These are phyloP conservation scores for Pichia ethanolica DNA, from an alignment of 805 yeast species.

Conservation along the genomic window DNA sequence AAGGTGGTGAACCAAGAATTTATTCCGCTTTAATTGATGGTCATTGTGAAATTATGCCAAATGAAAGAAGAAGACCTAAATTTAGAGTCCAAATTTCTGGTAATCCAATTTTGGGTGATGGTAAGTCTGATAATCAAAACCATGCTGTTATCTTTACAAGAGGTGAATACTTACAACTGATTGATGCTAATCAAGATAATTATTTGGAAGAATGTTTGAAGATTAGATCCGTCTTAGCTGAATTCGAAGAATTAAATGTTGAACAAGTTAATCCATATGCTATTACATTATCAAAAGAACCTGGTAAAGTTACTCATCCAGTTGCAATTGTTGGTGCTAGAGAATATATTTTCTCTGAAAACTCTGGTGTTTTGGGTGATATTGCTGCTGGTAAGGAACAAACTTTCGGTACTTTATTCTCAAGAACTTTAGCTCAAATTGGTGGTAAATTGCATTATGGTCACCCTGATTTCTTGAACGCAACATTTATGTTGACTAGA, in stretches of 20 bases:
- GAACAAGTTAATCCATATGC: slow-evolving; percentile 80
- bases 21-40: slow-evolving; percentile 79
- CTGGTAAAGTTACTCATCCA: slow-evolving; percentile 48
- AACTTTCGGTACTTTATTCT: slow-evolving; percentile 78
- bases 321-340: slow-evolving; percentile 85
- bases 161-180: slow-evolving; percentile 79
- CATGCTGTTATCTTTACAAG: slow-evolving; percentile 73
- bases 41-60: slow-evolving; percentile 62
- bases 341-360: slow-evolving; percentile 82
- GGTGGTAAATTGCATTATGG: slow-evolving; percentile 87
- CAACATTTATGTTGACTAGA: slow-evolving; percentile 72
- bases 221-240: slow-evolving; percentile 74
- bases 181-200: slow-evolving; percentile 85
- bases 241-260: slow-evolving; percentile 69
- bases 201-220: slow-evolving; percentile 80
- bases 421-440: slow-evolving; percentile 75
- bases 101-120: slow-evolving; percentile 81
- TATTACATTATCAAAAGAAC: slow-evolving; percentile 52
- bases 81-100: slow-evolving; percentile 76
- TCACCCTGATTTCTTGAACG: slow-evolving; percentile 79
- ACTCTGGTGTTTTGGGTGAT: slow-evolving; percentile 79
- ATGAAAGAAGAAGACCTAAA: slow-evolving; percentile 69
- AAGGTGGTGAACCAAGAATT: slow-evolving; percentile 63
- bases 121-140: slow-evolving; percentile 82
- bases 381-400: slow-evolving; percentile 90